Conservation (phyloP, 2,329 filamentous ascomycete genomes). For the Botrytis pseudocinerea region DNA sequence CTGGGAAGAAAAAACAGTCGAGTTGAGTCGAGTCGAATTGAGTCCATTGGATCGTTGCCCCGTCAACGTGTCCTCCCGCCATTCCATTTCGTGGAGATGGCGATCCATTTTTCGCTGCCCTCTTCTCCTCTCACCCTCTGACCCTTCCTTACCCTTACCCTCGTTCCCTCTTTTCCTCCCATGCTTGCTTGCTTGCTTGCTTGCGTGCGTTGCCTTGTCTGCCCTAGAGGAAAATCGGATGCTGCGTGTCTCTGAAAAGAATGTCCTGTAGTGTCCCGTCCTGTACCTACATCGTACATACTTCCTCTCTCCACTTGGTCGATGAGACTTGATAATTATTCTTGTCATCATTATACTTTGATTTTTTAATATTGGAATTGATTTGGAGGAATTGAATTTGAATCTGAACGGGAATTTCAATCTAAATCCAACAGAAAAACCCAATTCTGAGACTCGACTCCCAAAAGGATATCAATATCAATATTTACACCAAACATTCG, state of each 20-base stretch:
- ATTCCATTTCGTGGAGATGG: constrained; percentile 19
- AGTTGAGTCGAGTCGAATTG: not conserved
- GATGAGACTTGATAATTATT: not conserved
- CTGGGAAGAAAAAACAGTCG: not conserved
- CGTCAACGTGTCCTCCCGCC: not conserved
- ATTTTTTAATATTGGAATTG: not conserved
- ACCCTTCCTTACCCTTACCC: too few species aligned
- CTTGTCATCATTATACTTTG: not conserved
- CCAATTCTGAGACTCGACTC: not conserved
- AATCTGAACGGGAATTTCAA: not conserved
- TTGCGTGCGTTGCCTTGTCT: not conserved
- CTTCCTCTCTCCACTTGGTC: constrained; percentile 7
- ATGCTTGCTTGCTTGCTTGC: not conserved
- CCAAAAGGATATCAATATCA: not conserved
- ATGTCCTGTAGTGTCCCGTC: not conserved
- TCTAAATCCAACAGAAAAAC: not conserved
- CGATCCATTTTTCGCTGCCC: not conserved
- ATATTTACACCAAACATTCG: constrained; percentile 5
- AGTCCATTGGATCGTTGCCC: not conserved
- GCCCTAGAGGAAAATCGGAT: not conserved
- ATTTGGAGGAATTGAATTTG: not conserved
- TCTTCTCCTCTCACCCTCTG: not conserved
- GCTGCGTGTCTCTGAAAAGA: not conserved
- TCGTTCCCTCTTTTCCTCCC: not conserved
- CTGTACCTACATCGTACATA: not conserved